Conservation (phyloP, 2,329 filamentous ascomycete species). For the Rugonectria rugulosa region DNA sequence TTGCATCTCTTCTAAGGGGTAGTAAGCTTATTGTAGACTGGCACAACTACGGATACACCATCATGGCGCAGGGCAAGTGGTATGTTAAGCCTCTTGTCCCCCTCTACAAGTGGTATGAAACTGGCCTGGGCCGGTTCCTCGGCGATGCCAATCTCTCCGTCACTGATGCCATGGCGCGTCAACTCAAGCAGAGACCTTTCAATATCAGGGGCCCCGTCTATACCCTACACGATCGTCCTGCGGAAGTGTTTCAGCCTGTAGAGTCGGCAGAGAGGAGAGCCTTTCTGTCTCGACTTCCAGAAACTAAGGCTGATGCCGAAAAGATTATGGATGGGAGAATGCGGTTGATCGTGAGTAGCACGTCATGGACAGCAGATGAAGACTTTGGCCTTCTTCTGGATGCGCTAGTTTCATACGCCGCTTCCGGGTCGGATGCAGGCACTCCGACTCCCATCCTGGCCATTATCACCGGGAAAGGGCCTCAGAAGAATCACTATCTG, state of each 20-base stretch:
- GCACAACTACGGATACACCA: conserved; percentile 99
- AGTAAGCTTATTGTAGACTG: conserved; percentile 91
- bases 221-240: conserved; percentile 86
- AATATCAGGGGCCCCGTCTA: conserved; percentile 69
- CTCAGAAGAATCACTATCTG: conserved; percentile 80
- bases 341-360: conserved; percentile 86
- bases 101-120: conserved; percentile 81
- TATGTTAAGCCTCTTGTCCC: conserved; percentile 75
- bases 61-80: conserved; percentile 72
- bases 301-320: conserved; percentile 66
- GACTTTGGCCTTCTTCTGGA: conserved; percentile 90
- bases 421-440: conserved; percentile 51
- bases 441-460: conserved; percentile 74
- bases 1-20: conserved; percentile 78
- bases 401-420: conserved; percentile 79
- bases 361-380: conserved; percentile 97
- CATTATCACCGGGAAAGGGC: conserved; percentile 94
- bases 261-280: conserved; percentile 54
- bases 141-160: conserved; percentile 82
- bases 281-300: conserved; percentile 71
- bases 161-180: conserved; percentile 83
- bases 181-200: conserved; percentile 72
- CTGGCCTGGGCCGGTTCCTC: conserved; percentile 71
- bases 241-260: conserved; percentile 80
- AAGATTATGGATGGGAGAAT: conserved; percentile 65